Evolutionary conservation across 2,329 filamentous ascomycete genomes (phyloP).

Genomic region (Pseudogymnoascus sp.): DNA sequence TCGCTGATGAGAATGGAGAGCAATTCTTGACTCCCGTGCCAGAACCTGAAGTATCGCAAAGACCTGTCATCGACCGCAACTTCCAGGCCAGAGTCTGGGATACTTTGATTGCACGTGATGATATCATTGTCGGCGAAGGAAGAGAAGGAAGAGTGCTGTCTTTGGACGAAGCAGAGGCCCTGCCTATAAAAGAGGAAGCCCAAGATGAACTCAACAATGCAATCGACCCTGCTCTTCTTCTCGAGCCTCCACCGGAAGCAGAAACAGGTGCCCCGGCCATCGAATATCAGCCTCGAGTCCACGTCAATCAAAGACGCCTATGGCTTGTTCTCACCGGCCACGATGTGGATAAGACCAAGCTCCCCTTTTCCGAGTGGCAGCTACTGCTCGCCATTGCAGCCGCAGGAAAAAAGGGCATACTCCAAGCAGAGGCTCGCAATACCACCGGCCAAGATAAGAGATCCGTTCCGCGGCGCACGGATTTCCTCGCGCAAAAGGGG

Average conservation of each 20-base stretch:
- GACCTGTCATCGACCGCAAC: background rate
- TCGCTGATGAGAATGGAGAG: background rate
- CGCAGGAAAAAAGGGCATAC: conserved; percentile 43
- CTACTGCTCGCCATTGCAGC: conserved; percentile 50
- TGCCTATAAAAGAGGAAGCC: background rate
- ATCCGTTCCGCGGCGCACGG: conserved; percentile 52
- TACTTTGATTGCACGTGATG: background rate
- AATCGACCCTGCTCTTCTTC: background rate
- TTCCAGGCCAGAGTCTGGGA: background rate
- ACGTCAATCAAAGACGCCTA: conserved; percentile 45
- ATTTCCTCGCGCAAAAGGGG: conserved; percentile 49
- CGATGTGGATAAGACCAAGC: conserved; percentile 46
- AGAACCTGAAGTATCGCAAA: background rate
- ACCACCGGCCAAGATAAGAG: conserved; percentile 54
- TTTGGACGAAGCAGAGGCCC: background rate
- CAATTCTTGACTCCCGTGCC: background rate
- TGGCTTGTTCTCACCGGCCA: conserved; percentile 54
- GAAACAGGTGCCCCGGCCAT: background rate
- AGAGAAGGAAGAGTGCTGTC: background rate
- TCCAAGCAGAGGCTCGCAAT: conserved; percentile 51
- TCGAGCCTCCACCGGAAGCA: background rate
- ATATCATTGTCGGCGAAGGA: conserved; percentile 8
- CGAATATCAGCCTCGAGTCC: conserved; percentile 30
- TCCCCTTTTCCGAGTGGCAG: conserved; percentile 51
- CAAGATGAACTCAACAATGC: background rate